Evolutionary conservation across 345 rosid species (phyloP).

Genomic region (Ceriops tagal): DNA sequence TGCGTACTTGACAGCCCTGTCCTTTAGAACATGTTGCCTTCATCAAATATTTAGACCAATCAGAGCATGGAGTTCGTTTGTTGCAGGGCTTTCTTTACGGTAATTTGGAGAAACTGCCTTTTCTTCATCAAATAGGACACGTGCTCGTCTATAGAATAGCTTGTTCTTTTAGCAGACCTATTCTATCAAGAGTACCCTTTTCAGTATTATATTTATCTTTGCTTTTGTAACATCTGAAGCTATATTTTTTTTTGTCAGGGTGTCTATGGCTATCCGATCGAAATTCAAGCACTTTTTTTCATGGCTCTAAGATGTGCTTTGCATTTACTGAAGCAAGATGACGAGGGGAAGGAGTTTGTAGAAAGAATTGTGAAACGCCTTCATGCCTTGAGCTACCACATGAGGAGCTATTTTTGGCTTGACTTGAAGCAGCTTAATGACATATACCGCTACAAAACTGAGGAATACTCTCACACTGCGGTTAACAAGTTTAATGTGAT

Average conservation of each 20-base stretch:
- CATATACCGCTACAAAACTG: constrained; percentile 88
- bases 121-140: too few species aligned
- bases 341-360: constrained; percentile 81
- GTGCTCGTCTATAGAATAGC: too few species aligned
- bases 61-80: too few species aligned
- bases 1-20: background rate
- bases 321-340: constrained; percentile 79
- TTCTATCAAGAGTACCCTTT: background rate
- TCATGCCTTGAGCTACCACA: constrained; percentile 86
- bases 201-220: background rate
- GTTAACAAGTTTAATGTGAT: constrained; percentile 94
- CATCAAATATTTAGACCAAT: too few species aligned
- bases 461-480: constrained; percentile 96
- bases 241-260: constrained; percentile 45
- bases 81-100: too few species aligned
- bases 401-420: constrained; percentile 91
- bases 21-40: background rate
- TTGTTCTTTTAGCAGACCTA: too few species aligned
- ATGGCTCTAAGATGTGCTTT: constrained; percentile 87
- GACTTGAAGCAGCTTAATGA: constrained; percentile 93
- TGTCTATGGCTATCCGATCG: constrained; percentile 95
- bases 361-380: constrained; percentile 90
- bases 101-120: too few species aligned
- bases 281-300: constrained; percentile 94
- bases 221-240: constrained; percentile 24